Conservation (phyloP, 768 basidiomycete species). For the Pseudohyphozyma bogoriensis region DNA sequence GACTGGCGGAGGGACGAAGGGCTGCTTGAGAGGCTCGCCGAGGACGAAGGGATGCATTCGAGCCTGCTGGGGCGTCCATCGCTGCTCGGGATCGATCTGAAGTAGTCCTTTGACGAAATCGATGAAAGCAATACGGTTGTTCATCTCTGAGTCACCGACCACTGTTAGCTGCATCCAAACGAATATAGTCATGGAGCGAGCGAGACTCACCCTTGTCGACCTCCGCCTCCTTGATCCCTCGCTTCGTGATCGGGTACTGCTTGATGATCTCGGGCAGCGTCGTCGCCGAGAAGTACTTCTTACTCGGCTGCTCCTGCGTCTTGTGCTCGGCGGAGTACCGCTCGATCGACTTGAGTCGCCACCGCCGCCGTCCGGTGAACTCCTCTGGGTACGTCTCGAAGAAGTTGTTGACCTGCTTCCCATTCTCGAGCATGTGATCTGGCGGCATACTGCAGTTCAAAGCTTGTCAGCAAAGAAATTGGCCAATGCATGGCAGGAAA, state of each 20-base stretch:
- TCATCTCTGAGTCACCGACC: conserved; percentile 55
- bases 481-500: neutral
- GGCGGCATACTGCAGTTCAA: conserved; percentile 61
- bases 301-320: conserved; percentile 91
- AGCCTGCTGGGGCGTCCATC: conserved; percentile 97
- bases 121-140: conserved; percentile 87
- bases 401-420: conserved; percentile 89
- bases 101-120: conserved; percentile 93
- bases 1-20: conserved; percentile 29
- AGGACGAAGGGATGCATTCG: conserved; percentile 94
- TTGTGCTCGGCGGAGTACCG: conserved; percentile 94
- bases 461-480: neutral
- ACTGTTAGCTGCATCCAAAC: neutral
- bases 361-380: conserved; percentile 62
- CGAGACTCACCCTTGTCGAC: conserved; percentile 30
- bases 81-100: conserved; percentile 83
- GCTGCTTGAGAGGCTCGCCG: conserved; percentile 72
- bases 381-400: conserved; percentile 71
- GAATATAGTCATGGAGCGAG: neutral
- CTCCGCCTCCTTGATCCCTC: conserved; percentile 81
- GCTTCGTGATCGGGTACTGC: conserved; percentile 76
- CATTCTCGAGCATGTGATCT: conserved; percentile 82
- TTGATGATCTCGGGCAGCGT: conserved; percentile 92
- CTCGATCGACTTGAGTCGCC: conserved; percentile 77
- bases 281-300: conserved; percentile 95